phyloP scores from a whole-genome alignment of 2,329 filamentous ascomycete species.

The Venturia carpophila region DNA sequence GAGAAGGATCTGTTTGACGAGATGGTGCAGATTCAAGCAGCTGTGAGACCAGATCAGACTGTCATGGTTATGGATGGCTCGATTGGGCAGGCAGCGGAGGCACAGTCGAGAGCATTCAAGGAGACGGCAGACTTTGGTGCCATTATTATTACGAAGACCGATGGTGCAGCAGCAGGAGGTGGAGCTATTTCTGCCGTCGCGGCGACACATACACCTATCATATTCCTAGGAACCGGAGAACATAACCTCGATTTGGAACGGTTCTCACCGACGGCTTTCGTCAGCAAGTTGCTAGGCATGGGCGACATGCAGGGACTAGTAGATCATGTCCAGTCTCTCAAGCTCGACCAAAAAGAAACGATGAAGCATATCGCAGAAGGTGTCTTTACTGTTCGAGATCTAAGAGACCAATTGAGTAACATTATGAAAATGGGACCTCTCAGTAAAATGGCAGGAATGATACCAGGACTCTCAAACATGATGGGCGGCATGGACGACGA shows the following conservation, averaged over 20 bases:
- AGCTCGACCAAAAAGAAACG: conserved; percentile 94
- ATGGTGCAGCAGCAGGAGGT: conserved; percentile 89
- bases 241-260: conserved; percentile 92
- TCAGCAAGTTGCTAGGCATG: conserved; percentile 92
- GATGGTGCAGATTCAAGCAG: conserved; percentile 92
- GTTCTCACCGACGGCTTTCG: conserved; percentile 87
- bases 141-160: conserved; percentile 98
- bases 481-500: conserved; percentile 97
- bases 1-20: conserved; percentile 93
- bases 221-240: conserved; percentile 96
- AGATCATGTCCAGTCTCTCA: conserved; percentile 92
- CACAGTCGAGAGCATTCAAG: conserved; percentile 94
- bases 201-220: conserved; percentile 91
- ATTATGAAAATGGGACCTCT: conserved; percentile 99
- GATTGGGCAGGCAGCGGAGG: conserved; percentile 92
- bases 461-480: conserved; percentile 85
- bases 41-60: conserved; percentile 87
- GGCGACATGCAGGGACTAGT: conserved; percentile 92
- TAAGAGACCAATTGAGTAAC: conserved; percentile 90
- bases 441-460: conserved; percentile 98
- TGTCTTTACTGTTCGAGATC: conserved; percentile 88
- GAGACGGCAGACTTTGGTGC: conserved; percentile 93
- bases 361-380: conserved; percentile 98
- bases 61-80: conserved; percentile 97
- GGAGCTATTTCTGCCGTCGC: conserved; percentile 97